These are phyloP conservation scores for Fraxinus pennsylvanica DNA, from an alignment of 257 asterid species.

Conservation along the genomic window DNA sequence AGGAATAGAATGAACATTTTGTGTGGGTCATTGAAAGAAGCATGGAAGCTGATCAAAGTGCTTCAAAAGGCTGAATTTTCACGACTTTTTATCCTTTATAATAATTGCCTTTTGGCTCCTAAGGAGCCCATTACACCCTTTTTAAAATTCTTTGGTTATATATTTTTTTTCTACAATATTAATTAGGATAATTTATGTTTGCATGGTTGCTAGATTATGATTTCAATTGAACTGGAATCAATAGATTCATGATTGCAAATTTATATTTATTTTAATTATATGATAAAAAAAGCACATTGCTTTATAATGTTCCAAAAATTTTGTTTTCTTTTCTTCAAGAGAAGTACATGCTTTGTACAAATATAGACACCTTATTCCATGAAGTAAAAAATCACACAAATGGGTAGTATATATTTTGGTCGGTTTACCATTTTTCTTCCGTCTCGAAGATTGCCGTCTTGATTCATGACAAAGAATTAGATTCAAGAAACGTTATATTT, in stretches of 20 bases:
- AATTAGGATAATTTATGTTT: background rate
- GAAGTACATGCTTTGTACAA: conserved; percentile 19
- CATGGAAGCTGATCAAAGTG: conserved; percentile 52
- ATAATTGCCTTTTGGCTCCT: conserved; percentile 22
- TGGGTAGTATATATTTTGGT: too few species aligned
- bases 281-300: conserved; percentile 27
- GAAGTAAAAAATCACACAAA: too few species aligned
- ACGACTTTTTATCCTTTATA: conserved; percentile 40
- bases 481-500: too few species aligned
- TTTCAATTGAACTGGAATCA: conserved; percentile 25
- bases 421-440: too few species aligned
- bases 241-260: conserved; percentile 46
- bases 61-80: conserved; percentile 55
- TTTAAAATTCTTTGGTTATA: background rate
- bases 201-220: conserved; percentile 43
- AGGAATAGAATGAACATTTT: conserved; percentile 16
- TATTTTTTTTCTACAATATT: background rate
- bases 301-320: conserved; percentile 26
- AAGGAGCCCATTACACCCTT: conserved; percentile 30
- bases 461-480: too few species aligned
- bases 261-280: conserved; percentile 34
- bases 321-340: background rate
- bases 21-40: conserved; percentile 39
- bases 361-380: too few species aligned
- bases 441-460: too few species aligned